Base-by-base conservation (phyloP, 768 basidiomycete species). In the Tubosaeta sp. region DNA sequence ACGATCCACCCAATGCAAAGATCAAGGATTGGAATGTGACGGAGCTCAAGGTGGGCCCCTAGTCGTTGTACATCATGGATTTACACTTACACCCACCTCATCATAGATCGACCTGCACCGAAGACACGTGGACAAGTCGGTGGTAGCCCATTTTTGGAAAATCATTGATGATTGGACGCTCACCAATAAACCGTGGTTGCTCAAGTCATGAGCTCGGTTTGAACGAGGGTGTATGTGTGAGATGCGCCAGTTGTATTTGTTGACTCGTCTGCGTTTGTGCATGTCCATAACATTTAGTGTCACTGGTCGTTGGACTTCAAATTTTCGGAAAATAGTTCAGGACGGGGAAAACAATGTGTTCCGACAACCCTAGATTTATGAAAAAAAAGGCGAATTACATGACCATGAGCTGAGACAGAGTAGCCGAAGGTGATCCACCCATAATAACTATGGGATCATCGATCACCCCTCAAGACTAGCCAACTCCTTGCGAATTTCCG, bases 1-100 rank as follows among this genome's bases (percentile, higher is more conserved):
- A 92, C 59, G 94, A 96, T 59, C 88, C 91, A 8, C 84, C 87
- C 19, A 95, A 96, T 56, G 67, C 82, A 0, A 90, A 87, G 57
- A 88, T 95, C 56, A 88, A 88, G 66, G 92, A 95, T 54, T 98
- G 96, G 96, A 97, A 97, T 58, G 95, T 99, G 16, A 89, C 89
- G 0, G 90, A 95, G 63, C 78, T 97, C 55, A 93, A 91, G 79
- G 94, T 90, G 56, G 16, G 36, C 43, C 72, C 49, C 16, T 16
- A 4, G 38, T 50, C 36, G 10, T 31, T 14, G 6, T 31, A 16
- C 0, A 0, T 29, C 3, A 16, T 31, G 21, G n/a, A 38, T 29
- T 30, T 16, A 13, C 12, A 12, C 11, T 24, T 9, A 14, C 12
- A 35, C 9, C 2, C 6, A n/a, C 13, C 9, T 29, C 12, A n/a